phyloP scores from a whole-genome alignment of 768 basidiomycete species.

The Sporobolomyces roseus region DNA sequence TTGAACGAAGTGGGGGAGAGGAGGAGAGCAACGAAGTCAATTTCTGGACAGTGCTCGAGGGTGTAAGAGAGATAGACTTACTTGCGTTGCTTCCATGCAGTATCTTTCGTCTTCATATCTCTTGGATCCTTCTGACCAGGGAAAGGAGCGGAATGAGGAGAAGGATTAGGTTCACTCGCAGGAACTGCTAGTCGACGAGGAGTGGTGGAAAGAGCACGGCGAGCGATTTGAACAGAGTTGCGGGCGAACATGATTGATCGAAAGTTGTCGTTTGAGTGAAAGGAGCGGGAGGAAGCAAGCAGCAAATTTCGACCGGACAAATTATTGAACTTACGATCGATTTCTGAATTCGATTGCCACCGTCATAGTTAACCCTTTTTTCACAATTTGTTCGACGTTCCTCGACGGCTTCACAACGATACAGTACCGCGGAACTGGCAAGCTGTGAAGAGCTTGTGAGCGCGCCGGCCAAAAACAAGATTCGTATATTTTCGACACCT shows the following conservation, averaged over 20 bases:
- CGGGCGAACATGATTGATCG: not conserved
- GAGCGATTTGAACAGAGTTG: conserved; percentile 4
- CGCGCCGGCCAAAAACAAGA: too few relatives aligned
- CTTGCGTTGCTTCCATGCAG: conserved; percentile 15
- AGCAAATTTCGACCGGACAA: not conserved
- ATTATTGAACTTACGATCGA: not conserved
- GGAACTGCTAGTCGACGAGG: not conserved
- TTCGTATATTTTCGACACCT: too few relatives aligned
- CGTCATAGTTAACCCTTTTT: not conserved
- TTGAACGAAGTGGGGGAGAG: too few relatives aligned
- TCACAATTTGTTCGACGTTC: not conserved
- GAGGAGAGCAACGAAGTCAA: not conserved
- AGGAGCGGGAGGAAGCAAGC: not conserved
- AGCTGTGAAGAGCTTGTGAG: too few relatives aligned
- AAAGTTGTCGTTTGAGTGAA: not conserved
- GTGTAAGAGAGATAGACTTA: not conserved
- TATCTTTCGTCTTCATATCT: conserved; percentile 10
- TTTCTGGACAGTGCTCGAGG: not conserved
- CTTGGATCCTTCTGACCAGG: conserved; percentile 14
- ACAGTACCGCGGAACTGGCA: too few relatives aligned
- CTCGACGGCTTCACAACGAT: not conserved
- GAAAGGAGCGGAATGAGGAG: conserved; percentile 13
- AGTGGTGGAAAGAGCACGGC: conserved; percentile 8
- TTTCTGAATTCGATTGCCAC: not conserved
- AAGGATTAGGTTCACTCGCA: not conserved